These are phyloP conservation scores for Metschnikowia lachancei DNA, from an alignment of 805 yeast species.

Conservation along the genomic window DNA sequence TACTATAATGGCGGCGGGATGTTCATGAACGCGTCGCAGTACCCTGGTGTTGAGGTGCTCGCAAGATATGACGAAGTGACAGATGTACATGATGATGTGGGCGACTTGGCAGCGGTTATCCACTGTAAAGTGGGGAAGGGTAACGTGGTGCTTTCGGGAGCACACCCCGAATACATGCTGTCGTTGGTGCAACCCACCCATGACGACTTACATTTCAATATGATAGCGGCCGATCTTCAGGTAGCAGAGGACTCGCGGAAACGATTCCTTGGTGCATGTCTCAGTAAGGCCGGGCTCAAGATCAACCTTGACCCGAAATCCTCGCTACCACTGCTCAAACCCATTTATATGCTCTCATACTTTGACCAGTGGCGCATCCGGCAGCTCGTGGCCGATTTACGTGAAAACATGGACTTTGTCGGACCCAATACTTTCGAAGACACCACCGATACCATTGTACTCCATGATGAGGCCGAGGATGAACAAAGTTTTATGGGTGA, in stretches of 20 bases:
- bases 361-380: conserved; percentile 30
- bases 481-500: conserved; percentile 20
- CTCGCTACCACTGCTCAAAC: conserved; percentile 65
- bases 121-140: conserved; percentile 71
- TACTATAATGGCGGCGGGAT: conserved; percentile 91
- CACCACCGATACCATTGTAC: conserved; percentile 52
- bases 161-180: conserved; percentile 86
- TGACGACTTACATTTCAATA: conserved; percentile 25
- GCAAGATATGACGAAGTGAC: conserved; percentile 61
- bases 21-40: conserved; percentile 70
- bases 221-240: conserved; percentile 36
- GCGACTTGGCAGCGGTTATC: conserved; percentile 66
- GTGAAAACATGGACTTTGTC: conserved; percentile 34
- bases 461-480: conserved; percentile 40
- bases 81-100: conserved; percentile 46
- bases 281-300: conserved; percentile 61
- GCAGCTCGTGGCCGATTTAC: conserved; percentile 36
- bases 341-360: conserved; percentile 52
- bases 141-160: conserved; percentile 70
- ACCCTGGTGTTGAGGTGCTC: conserved; percentile 58
- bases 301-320: conserved; percentile 53
- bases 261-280: conserved; percentile 53
- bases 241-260: conserved; percentile 48
- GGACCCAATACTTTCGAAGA: conserved; percentile 43
- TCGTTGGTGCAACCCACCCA: conserved; percentile 41